phyloP scores from a whole-genome alignment of 345 rosid genomes.

The Diplotaxis tenuifolia region DNA sequence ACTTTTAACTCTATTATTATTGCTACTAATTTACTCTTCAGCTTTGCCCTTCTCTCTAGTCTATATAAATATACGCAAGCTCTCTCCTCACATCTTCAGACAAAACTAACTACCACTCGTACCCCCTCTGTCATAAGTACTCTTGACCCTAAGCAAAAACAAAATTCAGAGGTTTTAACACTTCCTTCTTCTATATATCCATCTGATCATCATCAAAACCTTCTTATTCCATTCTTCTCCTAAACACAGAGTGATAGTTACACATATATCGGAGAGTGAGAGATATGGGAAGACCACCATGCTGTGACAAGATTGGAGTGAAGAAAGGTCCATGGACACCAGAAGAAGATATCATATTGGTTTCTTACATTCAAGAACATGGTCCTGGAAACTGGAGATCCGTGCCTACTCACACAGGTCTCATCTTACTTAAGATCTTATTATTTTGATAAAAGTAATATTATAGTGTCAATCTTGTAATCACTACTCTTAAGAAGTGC shows the following conservation, averaged over 20 bases:
- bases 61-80: constrained; percentile 22
- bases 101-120: constrained; percentile 27
- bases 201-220: constrained; percentile 11
- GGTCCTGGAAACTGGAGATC: constrained; percentile 99
- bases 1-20: constrained; percentile 27
- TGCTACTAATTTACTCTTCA: constrained; percentile 25
- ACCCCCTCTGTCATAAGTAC: constrained; percentile 14
- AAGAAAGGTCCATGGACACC: constrained; percentile 99
- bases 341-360: constrained; percentile 90
- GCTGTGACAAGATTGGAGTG: constrained; percentile 85
- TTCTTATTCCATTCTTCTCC: neutral
- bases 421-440: neutral
- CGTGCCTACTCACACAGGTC: constrained; percentile 83
- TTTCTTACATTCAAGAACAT: constrained; percentile 88
- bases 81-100: constrained; percentile 29
- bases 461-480: neutral
- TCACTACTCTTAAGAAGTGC: constrained; percentile 10
- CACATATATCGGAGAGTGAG: neutral
- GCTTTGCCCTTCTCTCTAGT: neutral
- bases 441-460: neutral
- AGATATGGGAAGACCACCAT: constrained; percentile 86
- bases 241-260: neutral
- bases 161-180: neutral
- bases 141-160: constrained; percentile 6
- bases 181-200: constrained; percentile 7